Evolutionary conservation across 2,329 filamentous ascomycete species (phyloP), one percentile per base, ranked within the genome.

Genomic region (Stachybotrys echinatus): DNA sequence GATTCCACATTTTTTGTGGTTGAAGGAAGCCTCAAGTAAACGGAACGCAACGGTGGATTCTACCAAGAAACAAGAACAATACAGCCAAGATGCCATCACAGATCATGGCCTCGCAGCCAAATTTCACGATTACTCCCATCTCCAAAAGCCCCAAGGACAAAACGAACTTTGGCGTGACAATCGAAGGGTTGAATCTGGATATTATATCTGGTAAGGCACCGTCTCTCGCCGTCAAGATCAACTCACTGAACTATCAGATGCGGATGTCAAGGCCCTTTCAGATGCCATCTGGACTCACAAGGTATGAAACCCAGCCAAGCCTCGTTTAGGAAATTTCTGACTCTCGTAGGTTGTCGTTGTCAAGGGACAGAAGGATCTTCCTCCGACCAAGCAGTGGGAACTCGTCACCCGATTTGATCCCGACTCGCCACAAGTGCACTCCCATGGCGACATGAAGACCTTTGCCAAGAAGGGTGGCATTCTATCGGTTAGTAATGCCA

Each of bases 351-450:
- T 74, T 4, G 58, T 74, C 10, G 61, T 74, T 21, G 65, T 74
- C 37, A 73, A 69, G 55, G 66, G 65, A n/a, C 72, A 75, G 51
- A 59, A 69, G 22, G 51, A 70, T 34, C 61, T 75, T 1, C 54
- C 58, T 8, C 71, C 72, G 3, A 61, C 62, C 34, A 73, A 73
- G 55, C 71, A 74, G 45, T 75, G 70, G 72, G 70, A 74, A 43
- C 59, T 75, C 2, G 68, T 75, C 12, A 68, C 64, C 5, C 63
- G 69, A 6, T 70, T 74, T 49, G 72, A 75, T 43, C 71, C 71
- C 0, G 51, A 62, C 6, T 70, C 72, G 8, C 63, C 65, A 2
- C 57, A 68, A 38, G 61, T 74, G 2, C 69, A 74, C 54, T 71
- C 68, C 3, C 70, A 74, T 49, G 72, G 71, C 6, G 65, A 68